phyloP scores from a whole-genome alignment of 331 rosid genomes.

The Acacia pycnantha region DNA sequence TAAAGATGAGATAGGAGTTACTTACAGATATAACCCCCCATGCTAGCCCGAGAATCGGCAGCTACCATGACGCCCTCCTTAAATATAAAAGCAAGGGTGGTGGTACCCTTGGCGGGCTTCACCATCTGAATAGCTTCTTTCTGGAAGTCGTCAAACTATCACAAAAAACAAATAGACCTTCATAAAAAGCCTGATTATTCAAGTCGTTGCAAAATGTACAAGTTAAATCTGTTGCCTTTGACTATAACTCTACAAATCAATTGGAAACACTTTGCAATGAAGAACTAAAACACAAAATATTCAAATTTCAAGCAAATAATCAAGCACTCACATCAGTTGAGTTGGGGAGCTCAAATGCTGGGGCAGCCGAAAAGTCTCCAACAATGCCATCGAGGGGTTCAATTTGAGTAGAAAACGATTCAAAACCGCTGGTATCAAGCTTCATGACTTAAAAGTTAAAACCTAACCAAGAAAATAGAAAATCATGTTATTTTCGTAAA shows the following conservation, averaged over 20 bases:
- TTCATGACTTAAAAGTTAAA: conserved; percentile 50
- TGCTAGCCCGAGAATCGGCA: conserved; percentile 98
- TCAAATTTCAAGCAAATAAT: neutral
- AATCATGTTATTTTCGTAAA: neutral
- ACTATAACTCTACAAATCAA: neutral
- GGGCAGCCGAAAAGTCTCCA: conserved; percentile 62
- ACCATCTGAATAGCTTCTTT: conserved; percentile 95
- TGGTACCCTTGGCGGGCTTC: conserved; percentile 96
- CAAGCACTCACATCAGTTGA: conserved; percentile 57
- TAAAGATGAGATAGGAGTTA: neutral
- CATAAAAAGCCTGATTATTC: conserved; percentile 14
- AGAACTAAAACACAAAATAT: neutral
- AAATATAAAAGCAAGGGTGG: conserved; percentile 92
- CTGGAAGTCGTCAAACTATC: conserved; percentile 86
- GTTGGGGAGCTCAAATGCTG: conserved; percentile 68
- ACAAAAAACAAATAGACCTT: conserved; percentile 9
- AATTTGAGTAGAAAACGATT: conserved; percentile 48
- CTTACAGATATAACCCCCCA: conserved; percentile 98
- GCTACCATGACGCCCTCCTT: conserved; percentile 99
- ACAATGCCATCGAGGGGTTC: conserved; percentile 44
- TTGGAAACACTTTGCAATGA: neutral
- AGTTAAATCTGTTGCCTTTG: neutral
- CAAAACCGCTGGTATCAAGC: conserved; percentile 75
- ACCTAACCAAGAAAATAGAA: neutral
- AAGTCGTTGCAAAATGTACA: neutral